Base-by-base conservation (phyloP, 225 moss, liverwort and hornwort species). In the Polytrichum formosum region DNA sequence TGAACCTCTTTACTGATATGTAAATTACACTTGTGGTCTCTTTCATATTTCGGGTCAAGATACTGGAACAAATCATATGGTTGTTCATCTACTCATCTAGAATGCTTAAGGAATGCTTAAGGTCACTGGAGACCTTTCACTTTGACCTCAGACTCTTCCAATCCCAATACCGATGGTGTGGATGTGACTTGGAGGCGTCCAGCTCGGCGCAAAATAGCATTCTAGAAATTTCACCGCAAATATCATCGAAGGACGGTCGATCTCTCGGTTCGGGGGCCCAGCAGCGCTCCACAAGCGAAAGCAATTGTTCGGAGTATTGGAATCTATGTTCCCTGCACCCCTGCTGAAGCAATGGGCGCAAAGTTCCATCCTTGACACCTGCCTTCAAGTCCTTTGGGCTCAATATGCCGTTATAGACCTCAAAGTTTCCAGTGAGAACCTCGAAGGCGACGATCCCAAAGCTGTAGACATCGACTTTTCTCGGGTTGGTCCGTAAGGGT, bases 391-490 rank as follows among this genome's bases (percentile, higher is more conserved):
- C 3, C n/a, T 56, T 56, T 6, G 0, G 5, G n/a, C 13, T 28
- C 58, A 28, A 19, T 28, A 7, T 20, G 37, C 37, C 5, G 6
- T 0, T 4, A 18, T 73, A 81, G 5, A 46, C 37, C 56, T 70
- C 66, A 35, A 55, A 58, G 10, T 10, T 37, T 56, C 82, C 78
- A 74, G 82, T 78, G 4, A 82, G 78, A 28, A 78, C 72, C 68
- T 78, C 78, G 21, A 63, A 82, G 7, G 82, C 82, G 55, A 78
- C 26, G 64, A 78, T 69, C 0, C 69, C 78, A 63, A 75, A 82
- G 63, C 78, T 72, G 26, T 75, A 78, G 17, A 82, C 5, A 61
- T 82, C 75, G 26, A 68, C 6, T n/a, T 5, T 0, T 2, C 62
- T 0, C 8, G 78, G 82, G 56, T 58, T 6, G 19, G 8, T 22